These are phyloP conservation scores for Phyllostachys edulis DNA, from an alignment of 176 grass and related monocot genomes.

Conservation along the genomic window DNA sequence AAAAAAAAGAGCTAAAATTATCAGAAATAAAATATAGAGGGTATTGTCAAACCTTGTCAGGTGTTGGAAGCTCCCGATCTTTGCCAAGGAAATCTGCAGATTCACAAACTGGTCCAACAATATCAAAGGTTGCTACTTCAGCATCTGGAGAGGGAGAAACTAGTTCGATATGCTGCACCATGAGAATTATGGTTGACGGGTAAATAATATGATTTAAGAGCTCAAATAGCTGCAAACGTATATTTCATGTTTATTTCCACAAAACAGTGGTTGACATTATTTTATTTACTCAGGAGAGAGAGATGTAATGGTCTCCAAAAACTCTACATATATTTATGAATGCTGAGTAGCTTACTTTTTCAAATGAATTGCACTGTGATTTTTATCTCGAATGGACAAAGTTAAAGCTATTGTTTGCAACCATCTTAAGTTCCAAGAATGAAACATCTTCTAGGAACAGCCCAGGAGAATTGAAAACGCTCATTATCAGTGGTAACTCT, in stretches of 20 bases:
- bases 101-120: conserved; percentile 98
- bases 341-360: background rate
- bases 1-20: too few species aligned
- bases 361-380: background rate
- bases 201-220: background rate
- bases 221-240: background rate
- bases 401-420: background rate
- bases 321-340: background rate
- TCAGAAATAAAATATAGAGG: background rate
- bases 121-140: conserved; percentile 67
- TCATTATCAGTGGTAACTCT: background rate
- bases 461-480: background rate
- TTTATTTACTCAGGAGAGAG: background rate
- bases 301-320: background rate
- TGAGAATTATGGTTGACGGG: conserved; percentile 5
- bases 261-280: background rate
- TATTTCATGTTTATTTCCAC: background rate
- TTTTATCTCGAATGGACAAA: background rate
- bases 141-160: conserved; percentile 60
- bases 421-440: background rate
- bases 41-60: conserved; percentile 55
- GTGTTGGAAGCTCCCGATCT: conserved; percentile 78
- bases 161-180: conserved; percentile 76
- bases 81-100: conserved; percentile 97
- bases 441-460: background rate